Evolutionary conservation across 2,329 filamentous ascomycete genomes (phyloP), one percentile per base, ranked within the genome.

Genomic region (Fusarium kyushuense): DNA sequence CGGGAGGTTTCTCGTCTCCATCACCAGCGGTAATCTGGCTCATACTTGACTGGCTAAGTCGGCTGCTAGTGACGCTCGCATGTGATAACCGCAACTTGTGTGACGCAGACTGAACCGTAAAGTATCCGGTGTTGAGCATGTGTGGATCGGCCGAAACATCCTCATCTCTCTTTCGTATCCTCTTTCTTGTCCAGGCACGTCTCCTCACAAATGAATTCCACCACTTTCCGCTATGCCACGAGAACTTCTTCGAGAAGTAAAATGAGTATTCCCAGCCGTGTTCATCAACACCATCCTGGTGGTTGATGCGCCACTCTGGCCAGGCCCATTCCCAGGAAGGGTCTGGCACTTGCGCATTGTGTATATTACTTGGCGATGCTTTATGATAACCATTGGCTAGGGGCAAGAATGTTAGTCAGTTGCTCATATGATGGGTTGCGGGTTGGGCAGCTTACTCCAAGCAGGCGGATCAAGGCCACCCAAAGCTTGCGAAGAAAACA

Each of bases 191-290:
- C 96, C 96, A 99, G 23, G 93, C 89, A 65, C 96, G 87, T 70
- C 96, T 85, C 35, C 96, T 86, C n/a, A 97, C 96, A 76, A 95
- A 99, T 2, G 93, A 97, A 77, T 94, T 95, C 79, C 93, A 97
- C 94, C 95, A 98, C 27, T 89, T 91, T 19, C 92, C 92, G 5
- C 90, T 90, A 78, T 99, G 96, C 96, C 96, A 99, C 4, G 89
- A 88, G 69, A 92, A 93, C 41, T 81, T 83, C 63, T 86, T 88
- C 68, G 84, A 83, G 76, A 98, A 99, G 69, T 92, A 90, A 76
- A 97, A 94, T 17, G 93, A 96, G 79, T 99, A 99, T 76, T 97
- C 91, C 96, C 96, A 99, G 5, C 96, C 96, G 66, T 95, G 92
- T 65, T 95, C 91, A 74, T 98, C 96, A 36, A 79, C 72, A 61